These are phyloP conservation scores for Ceratocystis harringtonii DNA, from an alignment of 2,329 filamentous ascomycete genomes.

Conservation along the genomic window DNA sequence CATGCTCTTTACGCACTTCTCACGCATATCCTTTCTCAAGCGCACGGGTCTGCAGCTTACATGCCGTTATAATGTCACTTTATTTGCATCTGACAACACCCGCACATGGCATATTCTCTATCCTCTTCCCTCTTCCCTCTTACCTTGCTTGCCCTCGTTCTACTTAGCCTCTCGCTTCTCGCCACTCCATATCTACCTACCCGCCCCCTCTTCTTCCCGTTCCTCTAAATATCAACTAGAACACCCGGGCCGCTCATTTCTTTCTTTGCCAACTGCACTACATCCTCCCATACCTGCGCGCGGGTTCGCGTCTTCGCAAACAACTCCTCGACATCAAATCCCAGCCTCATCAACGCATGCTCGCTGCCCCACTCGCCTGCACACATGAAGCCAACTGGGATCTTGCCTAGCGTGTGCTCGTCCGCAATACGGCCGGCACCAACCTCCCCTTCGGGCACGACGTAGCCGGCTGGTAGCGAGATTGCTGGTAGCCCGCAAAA, in stretches of 20 bases:
- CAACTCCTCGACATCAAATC: conserved; percentile 31
- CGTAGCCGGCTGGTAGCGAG: conserved; percentile 33
- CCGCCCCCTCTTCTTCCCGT: background rate
- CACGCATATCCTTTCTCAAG: background rate
- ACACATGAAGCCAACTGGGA: conserved; percentile 41
- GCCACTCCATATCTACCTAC: background rate
- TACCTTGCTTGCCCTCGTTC: background rate
- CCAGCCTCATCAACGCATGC: conserved; percentile 34
- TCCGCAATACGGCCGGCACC: conserved; percentile 24
- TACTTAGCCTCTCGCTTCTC: background rate
- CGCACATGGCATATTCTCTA: background rate
- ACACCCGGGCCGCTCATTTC: conserved; percentile 9
- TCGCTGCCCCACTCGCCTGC: conserved; percentile 41
- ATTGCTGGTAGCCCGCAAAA: conserved; percentile 34
- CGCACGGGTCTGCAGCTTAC: background rate
- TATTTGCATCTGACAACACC: background rate
- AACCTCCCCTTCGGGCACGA: conserved; percentile 25
- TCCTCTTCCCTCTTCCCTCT: too few species aligned
- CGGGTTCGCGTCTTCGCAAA: conserved; percentile 24
- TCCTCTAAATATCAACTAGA: conserved; percentile 4
- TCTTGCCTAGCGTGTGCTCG: conserved; percentile 24
- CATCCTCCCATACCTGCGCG: conserved; percentile 33
- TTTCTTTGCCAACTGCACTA: conserved; percentile 26
- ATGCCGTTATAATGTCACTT: background rate
- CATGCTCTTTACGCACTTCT: too few species aligned